These are phyloP conservation scores for Taiwanofungus camphoratus DNA, from an alignment of 1,284 basidiomycete genomes.

Conservation along the genomic window DNA sequence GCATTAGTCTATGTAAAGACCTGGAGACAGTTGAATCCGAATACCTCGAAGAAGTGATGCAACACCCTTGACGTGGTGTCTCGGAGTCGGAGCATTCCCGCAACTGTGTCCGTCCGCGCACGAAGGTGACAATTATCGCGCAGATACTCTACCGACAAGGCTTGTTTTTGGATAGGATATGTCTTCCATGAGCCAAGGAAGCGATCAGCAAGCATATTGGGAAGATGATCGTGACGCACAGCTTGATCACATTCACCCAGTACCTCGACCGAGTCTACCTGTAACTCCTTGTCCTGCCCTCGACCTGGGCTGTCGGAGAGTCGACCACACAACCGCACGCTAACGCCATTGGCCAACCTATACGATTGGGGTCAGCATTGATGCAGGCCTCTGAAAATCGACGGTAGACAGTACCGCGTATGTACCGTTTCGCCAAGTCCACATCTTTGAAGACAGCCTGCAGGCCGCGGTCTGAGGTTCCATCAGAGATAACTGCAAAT, in stretches of 20 bases:
- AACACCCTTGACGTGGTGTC: conserved; percentile 49
- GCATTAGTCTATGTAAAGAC: too few relatives aligned
- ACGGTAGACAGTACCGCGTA: conserved; percentile 8
- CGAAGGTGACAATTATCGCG: conserved; percentile 82
- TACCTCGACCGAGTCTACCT: conserved; percentile 60
- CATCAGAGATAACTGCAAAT: conserved; percentile 82
- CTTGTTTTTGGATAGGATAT: conserved; percentile 88
- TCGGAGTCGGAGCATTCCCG: conserved; percentile 72
- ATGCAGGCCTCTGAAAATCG: not conserved
- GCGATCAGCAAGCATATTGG: not conserved
- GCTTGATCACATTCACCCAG: conserved; percentile 75
- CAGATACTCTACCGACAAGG: conserved; percentile 68
- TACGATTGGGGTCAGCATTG: conserved; percentile 1
- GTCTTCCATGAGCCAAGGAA: conserved; percentile 33
- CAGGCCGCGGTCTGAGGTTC: conserved; percentile 59
- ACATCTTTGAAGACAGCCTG: conserved; percentile 72
- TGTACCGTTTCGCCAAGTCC: conserved; percentile 37
- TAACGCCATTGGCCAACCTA: conserved; percentile 68
- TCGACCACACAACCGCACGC: conserved; percentile 62
- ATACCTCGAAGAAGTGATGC: conserved; percentile 66
- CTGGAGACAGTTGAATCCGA: too few relatives aligned
- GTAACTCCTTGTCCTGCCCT: conserved; percentile 72
- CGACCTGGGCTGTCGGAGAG: conserved; percentile 61
- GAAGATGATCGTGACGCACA: conserved; percentile 33
- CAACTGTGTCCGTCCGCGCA: conserved; percentile 66